Base-by-base conservation (phyloP, 2,329 filamentous ascomycete species). In the Aspergillus calidoustus region DNA sequence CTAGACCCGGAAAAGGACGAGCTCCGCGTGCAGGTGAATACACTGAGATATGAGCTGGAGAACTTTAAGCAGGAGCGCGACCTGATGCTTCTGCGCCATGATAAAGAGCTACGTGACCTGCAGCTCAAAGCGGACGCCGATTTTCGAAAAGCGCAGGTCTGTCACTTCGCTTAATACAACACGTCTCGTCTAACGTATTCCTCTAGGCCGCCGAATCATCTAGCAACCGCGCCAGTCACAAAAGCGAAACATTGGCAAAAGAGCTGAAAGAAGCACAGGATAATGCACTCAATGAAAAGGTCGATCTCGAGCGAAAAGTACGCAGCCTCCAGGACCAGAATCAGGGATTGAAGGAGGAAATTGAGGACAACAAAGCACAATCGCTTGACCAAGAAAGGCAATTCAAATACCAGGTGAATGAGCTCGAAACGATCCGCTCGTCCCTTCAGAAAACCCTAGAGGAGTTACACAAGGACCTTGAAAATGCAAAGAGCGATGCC, bases 1-100 rank as follows among this genome's bases (percentile, higher is more conserved):
- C 0, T 52, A 80, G 78, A 80, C 67, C 66, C 72, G 13, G 78
- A 79, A 57, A 89, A 86, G 62, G 93, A 98, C 71, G 90, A 93
- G 66, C 83, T 98, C 28, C 93, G 94, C 72, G 92, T 94, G 2
- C 92, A 97, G 77, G 83, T 98, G 47, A 95, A 93, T 64, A 91
- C 92, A 0, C 81, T 97, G 54, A 89, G 89, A 64, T 99, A 97
- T 79, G 92, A 94, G 61, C 84, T 97, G 67, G 91, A 93, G 71
- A 94, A 91, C 19, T 81, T 91, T 57, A 93, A 94, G 70, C 92
- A 97, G 69, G 94, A 98, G 72, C 89, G 91, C 69, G 92, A 96
- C 61, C 86, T 97, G 70, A 82, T 88, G 52, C 84, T 87, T 9
- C 83, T 97, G 17, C 89, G 92, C 64, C 91, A 95, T 69, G 90